A percentile compares a stretch with the other conserved stretches of the same genome.
These are phyloP conservation scores for Warburgia ugandensis DNA, from an alignment of 164 flowering plant genomes.

Conservation along the genomic window DNA sequence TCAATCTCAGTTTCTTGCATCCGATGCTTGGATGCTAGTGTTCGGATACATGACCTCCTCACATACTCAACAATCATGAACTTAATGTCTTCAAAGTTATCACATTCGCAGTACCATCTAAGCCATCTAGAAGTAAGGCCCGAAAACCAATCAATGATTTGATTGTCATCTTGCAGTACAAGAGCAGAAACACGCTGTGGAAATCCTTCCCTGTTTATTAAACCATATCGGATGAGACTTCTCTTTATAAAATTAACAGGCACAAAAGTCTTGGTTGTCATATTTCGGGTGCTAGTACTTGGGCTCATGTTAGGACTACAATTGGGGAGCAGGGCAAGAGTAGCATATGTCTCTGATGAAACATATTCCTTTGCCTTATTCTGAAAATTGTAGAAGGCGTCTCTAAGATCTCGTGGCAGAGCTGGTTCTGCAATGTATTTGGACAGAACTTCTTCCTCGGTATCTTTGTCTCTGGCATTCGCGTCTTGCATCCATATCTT, in stretches of 20 bases:
- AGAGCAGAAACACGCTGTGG: slow-evolving; percentile 45
- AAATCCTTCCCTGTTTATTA: slow-evolving; percentile 47
- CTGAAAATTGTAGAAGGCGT: slow-evolving; percentile 71
- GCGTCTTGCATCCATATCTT: slow-evolving; percentile 81
- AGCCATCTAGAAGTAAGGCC: slow-evolving; percentile 72
- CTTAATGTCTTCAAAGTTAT: slow-evolving; percentile 55
- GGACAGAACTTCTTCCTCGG: slow-evolving; percentile 49
- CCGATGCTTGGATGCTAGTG: slow-evolving; percentile 74
- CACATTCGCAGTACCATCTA: slow-evolving; percentile 53
- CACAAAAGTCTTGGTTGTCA: slow-evolving; percentile 33
- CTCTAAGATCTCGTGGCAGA: slow-evolving; percentile 57
- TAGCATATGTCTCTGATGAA: slow-evolving; percentile 57
- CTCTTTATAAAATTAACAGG: slow-evolving; percentile 52
- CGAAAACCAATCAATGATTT: slow-evolving; percentile 74
- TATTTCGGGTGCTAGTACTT: slow-evolving; percentile 1
- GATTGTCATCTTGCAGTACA: slow-evolving; percentile 49
- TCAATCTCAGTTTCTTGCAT: slow-evolving; percentile 60
- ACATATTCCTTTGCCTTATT: slow-evolving; percentile 49
- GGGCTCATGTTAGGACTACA: slow-evolving; percentile 19
- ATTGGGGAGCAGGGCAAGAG: slow-evolving; percentile 43
- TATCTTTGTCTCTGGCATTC: slow-evolving; percentile 34
- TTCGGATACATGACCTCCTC: slow-evolving; percentile 75
- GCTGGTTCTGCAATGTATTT: slow-evolving; percentile 68
- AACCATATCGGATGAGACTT: slow-evolving; percentile 62
- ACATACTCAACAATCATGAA: slow-evolving; percentile 40